Evolutionary conservation across 1,284 basidiomycete species (phyloP).

Genomic region (Cryptococcus wingfieldii): DNA sequence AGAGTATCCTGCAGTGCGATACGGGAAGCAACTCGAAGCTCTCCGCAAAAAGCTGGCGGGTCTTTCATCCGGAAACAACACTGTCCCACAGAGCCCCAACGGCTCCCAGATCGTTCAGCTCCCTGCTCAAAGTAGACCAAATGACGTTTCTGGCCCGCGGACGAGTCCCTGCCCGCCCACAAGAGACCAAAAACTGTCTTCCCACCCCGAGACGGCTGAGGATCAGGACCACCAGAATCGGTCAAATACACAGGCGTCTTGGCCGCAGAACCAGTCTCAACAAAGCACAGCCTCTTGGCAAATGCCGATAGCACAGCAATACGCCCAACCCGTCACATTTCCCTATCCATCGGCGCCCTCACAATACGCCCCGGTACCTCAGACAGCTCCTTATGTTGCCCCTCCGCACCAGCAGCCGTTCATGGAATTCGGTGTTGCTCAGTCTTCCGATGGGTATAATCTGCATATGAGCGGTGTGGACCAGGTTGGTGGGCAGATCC

Average conservation of each 20-base stretch:
- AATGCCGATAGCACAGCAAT: not conserved
- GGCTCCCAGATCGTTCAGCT: constrained; percentile 28
- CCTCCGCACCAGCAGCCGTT: constrained; percentile 36
- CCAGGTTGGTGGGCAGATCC: not conserved
- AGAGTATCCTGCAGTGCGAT: constrained; percentile 43
- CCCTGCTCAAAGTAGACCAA: constrained; percentile 1
- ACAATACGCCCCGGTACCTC: not conserved
- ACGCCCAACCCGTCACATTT: constrained; percentile 9
- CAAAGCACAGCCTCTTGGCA: constrained; percentile 2
- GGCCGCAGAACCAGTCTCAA: no score
- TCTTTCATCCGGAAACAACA: constrained; percentile 21
- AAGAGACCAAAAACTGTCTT: no score
- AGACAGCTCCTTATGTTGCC: constrained; percentile 10
- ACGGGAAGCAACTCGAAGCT: constrained; percentile 37
- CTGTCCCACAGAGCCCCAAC: constrained; percentile 18
- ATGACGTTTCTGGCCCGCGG: not conserved
- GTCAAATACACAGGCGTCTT: no score
- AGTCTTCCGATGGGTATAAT: constrained; percentile 7
- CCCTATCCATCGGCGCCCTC: constrained; percentile 10
- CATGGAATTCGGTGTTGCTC: constrained; percentile 14
- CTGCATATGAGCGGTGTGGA: constrained; percentile 1
- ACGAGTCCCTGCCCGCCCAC: not conserved
- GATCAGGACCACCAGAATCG: no score
- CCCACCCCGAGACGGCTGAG: no score
- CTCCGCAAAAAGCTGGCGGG: constrained; percentile 35